These are phyloP conservation scores for Mikania micrantha DNA, from an alignment of 129 eudicot genomes.

Conservation along the genomic window DNA sequence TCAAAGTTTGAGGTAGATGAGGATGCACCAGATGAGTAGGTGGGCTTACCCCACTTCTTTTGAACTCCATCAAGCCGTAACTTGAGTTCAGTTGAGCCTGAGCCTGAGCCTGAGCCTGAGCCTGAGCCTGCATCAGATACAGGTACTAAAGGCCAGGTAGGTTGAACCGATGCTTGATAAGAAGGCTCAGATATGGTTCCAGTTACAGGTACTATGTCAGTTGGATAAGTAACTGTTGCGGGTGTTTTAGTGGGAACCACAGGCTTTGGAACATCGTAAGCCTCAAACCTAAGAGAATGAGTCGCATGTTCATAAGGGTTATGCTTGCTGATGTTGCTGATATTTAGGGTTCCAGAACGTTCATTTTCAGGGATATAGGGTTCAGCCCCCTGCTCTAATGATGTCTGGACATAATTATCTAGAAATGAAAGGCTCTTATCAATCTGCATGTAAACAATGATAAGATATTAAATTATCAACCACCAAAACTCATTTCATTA, in stretches of 20 bases:
- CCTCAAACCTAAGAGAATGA: conserved; percentile 94
- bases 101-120: neutral
- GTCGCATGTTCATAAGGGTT: conserved; percentile 52
- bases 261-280: conserved; percentile 93
- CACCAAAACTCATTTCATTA: neutral
- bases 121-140: conserved; percentile 44
- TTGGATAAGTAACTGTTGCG: conserved; percentile 38
- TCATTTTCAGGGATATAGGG: conserved; percentile 77
- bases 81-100: conserved; percentile 55
- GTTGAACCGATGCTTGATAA: conserved; percentile 39
- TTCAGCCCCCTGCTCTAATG: conserved; percentile 87
- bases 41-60: conserved; percentile 89
- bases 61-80: conserved; percentile 95
- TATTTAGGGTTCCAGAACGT: conserved; percentile 49
- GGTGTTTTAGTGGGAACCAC: conserved; percentile 44
- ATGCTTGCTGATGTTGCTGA: conserved; percentile 45
- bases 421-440: conserved; percentile 82
- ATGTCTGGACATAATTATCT: conserved; percentile 52
- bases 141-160: conserved; percentile 30
- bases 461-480: neutral
- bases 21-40: conserved; percentile 59
- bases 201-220: conserved; percentile 68
- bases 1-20: conserved; percentile 66
- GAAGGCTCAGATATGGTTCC: conserved; percentile 61
- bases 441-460: conserved; percentile 43